A percentile compares a stretch with the other conserved stretches of the same genome.
Conservation (phyloP, 345 rosid genomes). For the Raphanus sativus region DNA sequence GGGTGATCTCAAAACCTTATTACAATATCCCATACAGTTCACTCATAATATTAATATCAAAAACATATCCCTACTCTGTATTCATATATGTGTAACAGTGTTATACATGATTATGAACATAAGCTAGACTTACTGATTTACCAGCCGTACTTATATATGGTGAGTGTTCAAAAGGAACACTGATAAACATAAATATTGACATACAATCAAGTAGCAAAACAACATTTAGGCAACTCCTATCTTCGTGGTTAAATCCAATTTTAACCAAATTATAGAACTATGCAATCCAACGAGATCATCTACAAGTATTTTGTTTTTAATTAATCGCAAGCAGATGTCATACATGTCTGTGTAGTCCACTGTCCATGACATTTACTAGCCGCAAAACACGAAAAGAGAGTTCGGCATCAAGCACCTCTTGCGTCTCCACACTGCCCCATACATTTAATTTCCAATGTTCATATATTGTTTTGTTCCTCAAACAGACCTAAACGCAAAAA, state of each 20-base stretch:
- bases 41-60: slow-evolving; percentile 1
- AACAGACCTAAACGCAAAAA: slow-evolving; percentile 24
- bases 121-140: not conserved
- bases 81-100: not conserved
- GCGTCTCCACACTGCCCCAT: slow-evolving; percentile 80
- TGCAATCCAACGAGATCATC: slow-evolving; percentile 2
- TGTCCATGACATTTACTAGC: slow-evolving; percentile 83
- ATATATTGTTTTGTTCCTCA: slow-evolving; percentile 22
- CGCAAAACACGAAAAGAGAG: slow-evolving; percentile 97
- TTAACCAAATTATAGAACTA: slow-evolving; percentile 6
- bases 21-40: slow-evolving; percentile 5
- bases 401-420: slow-evolving; percentile 97
- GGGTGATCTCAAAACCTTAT: not conserved
- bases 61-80: slow-evolving; percentile 1
- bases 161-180: not conserved
- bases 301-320: not conserved
- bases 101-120: slow-evolving; percentile 15
- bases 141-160: slow-evolving; percentile 1
- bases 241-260: slow-evolving; percentile 18
- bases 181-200: slow-evolving; percentile 4
- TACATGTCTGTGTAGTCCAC: slow-evolving; percentile 91
- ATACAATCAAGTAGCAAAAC: slow-evolving; percentile 7
- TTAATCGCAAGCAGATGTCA: slow-evolving; percentile 9
- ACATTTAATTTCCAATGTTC: slow-evolving; percentile 18
- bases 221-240: slow-evolving; percentile 3